These are phyloP conservation scores for Cadophora sp. DNA, from an alignment of 2,329 filamentous ascomycete species.

Conservation along the genomic window DNA sequence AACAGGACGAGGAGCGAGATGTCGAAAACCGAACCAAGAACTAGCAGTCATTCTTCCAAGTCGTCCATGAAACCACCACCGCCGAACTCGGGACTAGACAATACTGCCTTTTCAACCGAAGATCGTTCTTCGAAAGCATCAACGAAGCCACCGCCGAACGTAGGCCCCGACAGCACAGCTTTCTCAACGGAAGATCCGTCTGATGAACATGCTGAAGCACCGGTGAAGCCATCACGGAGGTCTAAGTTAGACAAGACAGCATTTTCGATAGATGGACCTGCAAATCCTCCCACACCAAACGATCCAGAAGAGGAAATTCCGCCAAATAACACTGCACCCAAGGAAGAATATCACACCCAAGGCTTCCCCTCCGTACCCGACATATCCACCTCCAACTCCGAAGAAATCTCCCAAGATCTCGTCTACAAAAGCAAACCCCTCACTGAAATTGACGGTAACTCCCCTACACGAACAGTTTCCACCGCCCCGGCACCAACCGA, in stretches of 20 bases:
- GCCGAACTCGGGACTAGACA: constrained; percentile 17
- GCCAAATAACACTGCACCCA: constrained; percentile 15
- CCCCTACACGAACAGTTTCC: constrained; percentile 36
- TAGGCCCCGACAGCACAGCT: not conserved
- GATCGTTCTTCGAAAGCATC: constrained; percentile 24
- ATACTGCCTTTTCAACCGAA: constrained; percentile 11
- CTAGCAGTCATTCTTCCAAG: constrained; percentile 25
- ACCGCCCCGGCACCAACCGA: constrained; percentile 33
- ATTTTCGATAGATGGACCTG: constrained; percentile 29
- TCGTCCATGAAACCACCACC: constrained; percentile 21
- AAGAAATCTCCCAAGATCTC: constrained; percentile 23
- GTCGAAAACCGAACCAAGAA: not conserved
- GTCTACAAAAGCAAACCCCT: constrained; percentile 37
- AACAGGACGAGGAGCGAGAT: constrained; percentile 26
- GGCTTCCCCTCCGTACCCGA: constrained; percentile 13
- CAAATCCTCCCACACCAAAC: not conserved
- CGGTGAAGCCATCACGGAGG: constrained; percentile 2
- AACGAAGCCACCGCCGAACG: constrained; percentile 18
- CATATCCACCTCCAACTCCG: constrained; percentile 19
- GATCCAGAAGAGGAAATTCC: not conserved
- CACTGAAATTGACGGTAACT: constrained; percentile 43
- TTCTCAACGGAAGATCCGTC: not conserved
- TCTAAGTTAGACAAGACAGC: constrained; percentile 31
- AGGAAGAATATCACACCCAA: constrained; percentile 24
- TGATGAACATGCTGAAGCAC: not conserved